Base-by-base conservation (phyloP, 768 basidiomycete genomes). In the Tremella yokohamensis region DNA sequence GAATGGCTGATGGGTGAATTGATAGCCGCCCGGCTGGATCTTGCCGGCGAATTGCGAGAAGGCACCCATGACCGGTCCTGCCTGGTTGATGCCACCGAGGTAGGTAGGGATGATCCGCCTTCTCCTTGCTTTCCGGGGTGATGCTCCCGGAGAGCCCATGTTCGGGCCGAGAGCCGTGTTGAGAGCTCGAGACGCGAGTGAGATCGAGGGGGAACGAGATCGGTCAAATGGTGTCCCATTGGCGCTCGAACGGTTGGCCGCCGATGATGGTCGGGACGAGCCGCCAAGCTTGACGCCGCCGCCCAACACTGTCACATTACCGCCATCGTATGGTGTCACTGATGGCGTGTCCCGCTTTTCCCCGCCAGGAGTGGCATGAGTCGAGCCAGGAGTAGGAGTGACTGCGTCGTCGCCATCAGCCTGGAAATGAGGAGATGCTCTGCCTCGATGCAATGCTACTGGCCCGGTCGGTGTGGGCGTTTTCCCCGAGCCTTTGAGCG, bases 221-320 rank as follows among this genome's bases (percentile, higher is more conserved):
- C 72, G 54, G 42, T 68, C 66, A 18, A 49, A 15, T 6, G 64
- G 58, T 25, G 61, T 58, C 13, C 65, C 56, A 13, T 50, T 48
- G 18, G 39, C 26, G 3, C 62, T 58, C 6, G 29, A 34, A 34
- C 29, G 29, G 11, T 34, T 34, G 26, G 63, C 60, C 4, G 64
- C 70, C 1, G 58, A 61, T 34, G 56, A 53, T 7, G 70, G 57
- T 42, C 70, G 56, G 7, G 70, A 69, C n/a, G 52, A 40, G 3
- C 77, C 77, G 29, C 77, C 77, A 9, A 78, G 66, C 56, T 76
- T 76, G 54, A 78, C 77, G 20, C 77, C 77, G 8, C 77, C 77
- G n/a, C 77, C 77, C 9, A 78, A 60, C 38, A 78, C 77, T 13
- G 74, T 76, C 22, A 78, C 77, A 52, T 78, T 78, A 13, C 75